Percentiles rank a stretch among this genome's conserved stretches.
Conservation (phyloP, 1,139 yeast species). For the Kurtzmaniella quercitrusa region DNA sequence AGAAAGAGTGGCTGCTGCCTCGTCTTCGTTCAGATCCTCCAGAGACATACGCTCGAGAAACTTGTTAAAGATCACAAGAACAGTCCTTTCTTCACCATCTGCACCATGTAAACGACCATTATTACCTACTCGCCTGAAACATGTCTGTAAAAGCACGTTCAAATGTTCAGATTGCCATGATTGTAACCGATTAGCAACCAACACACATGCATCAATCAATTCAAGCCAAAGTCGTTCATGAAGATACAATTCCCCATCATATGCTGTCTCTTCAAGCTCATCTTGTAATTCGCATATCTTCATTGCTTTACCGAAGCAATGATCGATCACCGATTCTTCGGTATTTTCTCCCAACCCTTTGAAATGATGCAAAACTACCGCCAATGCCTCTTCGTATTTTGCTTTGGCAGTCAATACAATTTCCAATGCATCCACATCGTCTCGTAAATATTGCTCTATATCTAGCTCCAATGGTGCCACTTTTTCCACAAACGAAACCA, state of each 20-base stretch:
- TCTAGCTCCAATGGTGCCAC: constrained; percentile 13
- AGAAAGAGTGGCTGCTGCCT: constrained; percentile 39
- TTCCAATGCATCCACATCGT: constrained; percentile 25
- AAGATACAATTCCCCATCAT: constrained; percentile 17
- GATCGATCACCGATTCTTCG: constrained; percentile 18
- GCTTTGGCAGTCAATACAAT: constrained; percentile 19
- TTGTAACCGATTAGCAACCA: constrained; percentile 17
- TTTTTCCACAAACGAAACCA: constrained; percentile 14
- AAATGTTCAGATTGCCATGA: constrained; percentile 6
- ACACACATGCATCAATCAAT: constrained; percentile 26
- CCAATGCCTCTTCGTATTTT: constrained; percentile 24
- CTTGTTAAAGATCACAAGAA: constrained; percentile 46
- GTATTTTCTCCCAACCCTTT: constrained; percentile 11
- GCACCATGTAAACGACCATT: constrained; percentile 23
- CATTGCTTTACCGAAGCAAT: constrained; percentile 32
- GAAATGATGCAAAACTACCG: constrained; percentile 21
- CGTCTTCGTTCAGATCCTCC: background rate
- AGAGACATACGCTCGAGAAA: constrained; percentile 29
- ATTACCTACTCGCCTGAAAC: constrained; percentile 49
- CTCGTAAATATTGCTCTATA: constrained; percentile 7
- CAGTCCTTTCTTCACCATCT: constrained; percentile 29
- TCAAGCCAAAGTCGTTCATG: constrained; percentile 40
- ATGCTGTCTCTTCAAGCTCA: constrained; percentile 9
- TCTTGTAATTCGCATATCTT: constrained; percentile 24
- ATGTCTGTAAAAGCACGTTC: constrained; percentile 34